Conservation (phyloP, 1,284 basidiomycete species). For the Ustilago loliicola region DNA sequence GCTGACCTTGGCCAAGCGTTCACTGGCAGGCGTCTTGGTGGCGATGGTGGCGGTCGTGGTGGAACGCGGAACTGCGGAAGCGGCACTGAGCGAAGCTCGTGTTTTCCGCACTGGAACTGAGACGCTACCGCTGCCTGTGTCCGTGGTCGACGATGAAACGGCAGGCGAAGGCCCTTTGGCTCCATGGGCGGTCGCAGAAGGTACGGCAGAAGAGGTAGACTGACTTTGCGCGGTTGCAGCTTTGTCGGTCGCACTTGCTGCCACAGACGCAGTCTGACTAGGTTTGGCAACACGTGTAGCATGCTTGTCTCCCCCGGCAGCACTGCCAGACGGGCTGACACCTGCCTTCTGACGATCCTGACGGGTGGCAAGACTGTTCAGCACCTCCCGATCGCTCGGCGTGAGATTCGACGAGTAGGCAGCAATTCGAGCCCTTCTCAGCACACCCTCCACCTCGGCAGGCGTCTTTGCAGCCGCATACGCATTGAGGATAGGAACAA, state of each 20-base stretch:
- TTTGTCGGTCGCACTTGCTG: conserved; percentile 1
- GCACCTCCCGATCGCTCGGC: conserved; percentile 58
- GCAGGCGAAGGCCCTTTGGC: conserved; percentile 19
- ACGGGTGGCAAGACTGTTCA: conserved; percentile 51
- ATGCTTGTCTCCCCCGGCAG: conserved; percentile 14
- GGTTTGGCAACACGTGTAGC: conserved; percentile 19
- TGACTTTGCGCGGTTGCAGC: conserved; percentile 5
- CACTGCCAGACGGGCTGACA: conserved; percentile 16
- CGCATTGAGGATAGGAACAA: conserved; percentile 62
- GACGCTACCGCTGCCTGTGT: conserved; percentile 8
- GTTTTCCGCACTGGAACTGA: conserved; percentile 43
- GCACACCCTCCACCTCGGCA: conserved; percentile 60
- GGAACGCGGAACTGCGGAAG: conserved; percentile 11
- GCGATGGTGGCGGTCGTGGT: conserved; percentile 21
- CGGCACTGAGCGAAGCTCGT: conserved; percentile 41
- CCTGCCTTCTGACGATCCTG: conserved; percentile 48
- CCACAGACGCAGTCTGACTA: neutral
- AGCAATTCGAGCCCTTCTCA: conserved; percentile 59
- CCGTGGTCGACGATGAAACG: conserved; percentile 13
- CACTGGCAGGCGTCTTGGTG: conserved; percentile 20
- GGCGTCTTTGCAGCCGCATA: conserved; percentile 66
- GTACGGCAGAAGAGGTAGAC: neutral
- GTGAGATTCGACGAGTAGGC: conserved; percentile 57
- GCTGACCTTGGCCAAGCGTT: conserved; percentile 33
- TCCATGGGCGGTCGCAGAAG: conserved; percentile 17